phyloP scores from a whole-genome alignment of 139 green algal genomes.

The Zygnema cylindricum region DNA sequence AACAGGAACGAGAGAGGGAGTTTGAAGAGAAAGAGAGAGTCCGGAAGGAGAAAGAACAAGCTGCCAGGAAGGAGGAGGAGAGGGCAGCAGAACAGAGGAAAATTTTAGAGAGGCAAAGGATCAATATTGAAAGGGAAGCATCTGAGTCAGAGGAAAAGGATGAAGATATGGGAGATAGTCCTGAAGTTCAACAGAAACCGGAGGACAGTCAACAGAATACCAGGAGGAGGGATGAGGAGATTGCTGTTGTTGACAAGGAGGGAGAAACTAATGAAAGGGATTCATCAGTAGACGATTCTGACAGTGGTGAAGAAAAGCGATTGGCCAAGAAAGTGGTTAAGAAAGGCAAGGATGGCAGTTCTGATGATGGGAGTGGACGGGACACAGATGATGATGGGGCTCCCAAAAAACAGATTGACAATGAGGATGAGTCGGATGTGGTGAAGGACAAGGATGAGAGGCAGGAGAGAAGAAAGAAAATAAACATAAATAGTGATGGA shows the following conservation, averaged over 20 bases:
- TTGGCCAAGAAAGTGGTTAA: neutral
- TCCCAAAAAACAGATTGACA: neutral
- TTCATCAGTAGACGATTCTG: neutral
- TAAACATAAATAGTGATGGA: too few relatives aligned
- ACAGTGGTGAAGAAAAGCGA: neutral
- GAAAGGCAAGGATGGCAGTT: conserved; percentile 41
- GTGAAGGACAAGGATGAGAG: conserved; percentile 30
- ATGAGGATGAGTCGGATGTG: conserved; percentile 12
- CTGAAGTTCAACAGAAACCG: too few relatives aligned
- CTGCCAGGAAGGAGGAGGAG: conserved; percentile 29
- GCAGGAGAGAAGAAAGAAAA: neutral
- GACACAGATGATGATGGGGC: neutral
- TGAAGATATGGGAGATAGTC: too few relatives aligned
- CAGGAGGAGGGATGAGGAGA: neutral
- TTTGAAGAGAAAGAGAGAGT: conserved; percentile 36
- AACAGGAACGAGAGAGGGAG: conserved; percentile 18
- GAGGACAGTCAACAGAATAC: neutral
- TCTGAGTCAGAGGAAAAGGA: too few relatives aligned
- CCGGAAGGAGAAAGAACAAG: conserved; percentile 18
- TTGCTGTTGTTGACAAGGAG: conserved; percentile 32
- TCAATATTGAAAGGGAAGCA: too few relatives aligned
- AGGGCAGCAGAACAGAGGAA: too few relatives aligned
- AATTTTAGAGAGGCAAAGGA: too few relatives aligned
- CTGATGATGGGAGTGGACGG: neutral
- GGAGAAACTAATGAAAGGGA: neutral